These are phyloP conservation scores for Yarrowia osloensis DNA, from an alignment of 805 yeast species.

Conservation along the genomic window DNA sequence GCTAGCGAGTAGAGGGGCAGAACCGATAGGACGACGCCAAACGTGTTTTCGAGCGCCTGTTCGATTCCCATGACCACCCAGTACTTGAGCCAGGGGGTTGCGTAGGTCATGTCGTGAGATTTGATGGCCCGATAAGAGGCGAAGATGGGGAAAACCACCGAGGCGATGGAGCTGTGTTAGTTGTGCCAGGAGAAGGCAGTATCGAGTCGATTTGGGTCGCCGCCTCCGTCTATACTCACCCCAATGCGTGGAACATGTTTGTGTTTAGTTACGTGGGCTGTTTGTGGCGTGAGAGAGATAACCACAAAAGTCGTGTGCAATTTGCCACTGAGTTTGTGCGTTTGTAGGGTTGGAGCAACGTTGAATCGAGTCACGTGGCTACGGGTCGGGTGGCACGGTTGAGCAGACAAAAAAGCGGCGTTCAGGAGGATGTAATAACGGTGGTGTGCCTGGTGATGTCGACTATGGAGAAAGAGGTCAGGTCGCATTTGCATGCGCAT, in stretches of 20 bases:
- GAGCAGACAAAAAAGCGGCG: background rate
- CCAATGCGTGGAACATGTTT: conserved; percentile 19
- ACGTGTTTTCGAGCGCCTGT: conserved; percentile 46
- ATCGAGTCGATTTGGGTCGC: background rate
- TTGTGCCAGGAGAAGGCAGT: background rate
- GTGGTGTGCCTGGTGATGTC: background rate
- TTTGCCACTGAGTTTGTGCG: conserved; percentile 22
- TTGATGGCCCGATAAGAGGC: conserved; percentile 63
- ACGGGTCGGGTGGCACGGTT: background rate
- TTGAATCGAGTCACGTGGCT: background rate
- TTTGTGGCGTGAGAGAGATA: background rate
- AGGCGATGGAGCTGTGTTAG: conserved; percentile 41
- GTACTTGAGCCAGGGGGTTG: conserved; percentile 55
- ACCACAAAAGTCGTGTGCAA: conserved; percentile 7
- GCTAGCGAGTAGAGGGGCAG: conserved; percentile 59
- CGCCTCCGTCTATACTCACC: background rate
- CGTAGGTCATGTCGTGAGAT: conserved; percentile 44
- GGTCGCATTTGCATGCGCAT: conserved; percentile 19
- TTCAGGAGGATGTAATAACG: background rate
- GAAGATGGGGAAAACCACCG: conserved; percentile 58
- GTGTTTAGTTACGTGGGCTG: background rate
- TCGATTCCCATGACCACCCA: conserved; percentile 64
- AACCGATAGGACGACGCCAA: conserved; percentile 49
- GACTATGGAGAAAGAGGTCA: conserved; percentile 4
- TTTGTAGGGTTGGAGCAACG: background rate